Evolutionary conservation across 1,284 basidiomycete species (phyloP).

Genomic region (Waitea zeae): DNA sequence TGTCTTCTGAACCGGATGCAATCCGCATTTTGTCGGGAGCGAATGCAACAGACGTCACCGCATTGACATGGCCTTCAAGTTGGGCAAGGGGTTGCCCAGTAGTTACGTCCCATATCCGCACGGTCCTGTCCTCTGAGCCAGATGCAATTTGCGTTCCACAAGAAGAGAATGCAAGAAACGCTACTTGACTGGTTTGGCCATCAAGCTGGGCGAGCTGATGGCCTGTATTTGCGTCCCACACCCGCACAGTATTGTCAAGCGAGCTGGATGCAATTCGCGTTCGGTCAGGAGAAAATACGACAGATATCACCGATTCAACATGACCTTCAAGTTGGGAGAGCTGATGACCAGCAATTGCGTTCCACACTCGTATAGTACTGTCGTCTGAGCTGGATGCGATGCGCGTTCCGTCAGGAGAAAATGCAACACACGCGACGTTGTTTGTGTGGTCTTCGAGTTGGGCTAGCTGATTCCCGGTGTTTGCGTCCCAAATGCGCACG

Average conservation of each 20-base stretch:
- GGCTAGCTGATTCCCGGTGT: too few species aligned
- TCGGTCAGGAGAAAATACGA: constrained; percentile 8
- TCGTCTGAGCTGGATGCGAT: constrained; percentile 10
- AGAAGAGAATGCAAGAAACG: neutral
- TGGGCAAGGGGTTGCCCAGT: constrained; percentile 3
- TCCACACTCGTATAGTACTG: constrained; percentile 8
- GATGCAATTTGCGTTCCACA: constrained; percentile 4
- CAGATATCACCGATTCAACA: constrained; percentile 6
- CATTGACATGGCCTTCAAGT: constrained; percentile 6
- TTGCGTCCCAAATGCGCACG: constrained; percentile 12
- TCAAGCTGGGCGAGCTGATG: neutral
- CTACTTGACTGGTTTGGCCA: constrained; percentile 4
- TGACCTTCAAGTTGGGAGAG: constrained; percentile 8
- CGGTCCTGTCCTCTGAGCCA: constrained; percentile 5
- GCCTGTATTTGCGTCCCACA: constrained; percentile 5
- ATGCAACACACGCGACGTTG: constrained; percentile 9
- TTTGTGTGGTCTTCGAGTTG: too few species aligned
- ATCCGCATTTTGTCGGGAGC: constrained; percentile 9
- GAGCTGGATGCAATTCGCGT: constrained; percentile 6
- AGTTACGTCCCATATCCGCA: constrained; percentile 5
- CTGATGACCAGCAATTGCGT: constrained; percentile 5
- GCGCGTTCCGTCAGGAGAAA: constrained; percentile 10
- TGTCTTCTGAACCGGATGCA: constrained; percentile 9
- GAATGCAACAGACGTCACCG: constrained; percentile 8
- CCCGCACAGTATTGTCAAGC: constrained; percentile 5